Percentiles rank a stretch among this genome's conserved stretches.
Evolutionary conservation across 257 asterid species (phyloP).

Genomic region (Primulina eburnea): DNA sequence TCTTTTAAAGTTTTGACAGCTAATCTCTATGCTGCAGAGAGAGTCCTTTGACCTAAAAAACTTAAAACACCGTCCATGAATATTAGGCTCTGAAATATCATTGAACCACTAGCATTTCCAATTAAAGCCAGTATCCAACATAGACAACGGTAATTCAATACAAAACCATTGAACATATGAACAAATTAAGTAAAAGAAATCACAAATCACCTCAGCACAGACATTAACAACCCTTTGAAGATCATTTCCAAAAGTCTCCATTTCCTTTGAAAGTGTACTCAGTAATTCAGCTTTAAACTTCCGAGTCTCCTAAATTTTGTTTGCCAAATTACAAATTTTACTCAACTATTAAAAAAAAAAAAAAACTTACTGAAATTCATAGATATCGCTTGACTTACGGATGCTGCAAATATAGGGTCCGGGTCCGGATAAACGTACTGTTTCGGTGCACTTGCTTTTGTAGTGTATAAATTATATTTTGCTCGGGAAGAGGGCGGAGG

Average conservation of each 20-base stretch:
- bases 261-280: constrained; percentile 47
- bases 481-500: not conserved
- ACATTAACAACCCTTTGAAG: constrained; percentile 48
- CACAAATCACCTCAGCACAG: constrained; percentile 27
- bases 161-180: no score
- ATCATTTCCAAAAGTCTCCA: constrained; percentile 44
- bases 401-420: constrained; percentile 55
- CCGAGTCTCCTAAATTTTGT: constrained; percentile 40
- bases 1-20: no score
- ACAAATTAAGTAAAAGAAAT: no score
- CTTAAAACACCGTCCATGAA: no score
- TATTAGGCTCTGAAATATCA: no score
- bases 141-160: no score
- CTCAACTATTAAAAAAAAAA: not conserved
- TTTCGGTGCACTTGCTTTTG: constrained; percentile 36
- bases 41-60: no score
- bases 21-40: no score
- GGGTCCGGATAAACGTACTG: constrained; percentile 59
- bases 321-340: not conserved
- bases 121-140: no score
- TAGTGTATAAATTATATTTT: constrained; percentile 15
- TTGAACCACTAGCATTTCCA: no score
- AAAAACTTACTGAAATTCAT: not conserved
- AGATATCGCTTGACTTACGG: constrained; percentile 31
- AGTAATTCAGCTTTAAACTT: constrained; percentile 54